Percentiles rank a stretch among this genome's conserved stretches.
Conservation (phyloP, 768 basidiomycete species). For the Hericium erinaceus region DNA sequence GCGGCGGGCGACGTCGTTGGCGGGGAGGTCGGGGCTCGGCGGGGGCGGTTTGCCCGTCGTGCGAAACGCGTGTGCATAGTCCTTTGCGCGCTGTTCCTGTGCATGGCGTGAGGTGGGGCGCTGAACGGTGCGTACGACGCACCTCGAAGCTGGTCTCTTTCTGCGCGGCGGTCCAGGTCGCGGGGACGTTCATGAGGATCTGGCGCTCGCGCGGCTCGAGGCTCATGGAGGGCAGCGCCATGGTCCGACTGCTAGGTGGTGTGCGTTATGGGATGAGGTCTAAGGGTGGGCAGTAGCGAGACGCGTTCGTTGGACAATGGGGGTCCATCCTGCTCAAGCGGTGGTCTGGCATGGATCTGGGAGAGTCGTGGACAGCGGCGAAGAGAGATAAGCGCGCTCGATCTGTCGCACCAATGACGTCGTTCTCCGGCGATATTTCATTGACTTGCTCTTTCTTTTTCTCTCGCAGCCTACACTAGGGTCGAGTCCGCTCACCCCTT, state of each 20-base stretch:
- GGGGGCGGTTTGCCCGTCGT: conserved; percentile 37
- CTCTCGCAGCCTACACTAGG: too few species aligned
- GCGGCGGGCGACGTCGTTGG: conserved; percentile 32
- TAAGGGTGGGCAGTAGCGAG: too few species aligned
- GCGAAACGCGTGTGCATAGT: conserved; percentile 43
- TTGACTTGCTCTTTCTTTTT: too few species aligned
- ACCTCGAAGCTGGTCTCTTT: neutral
- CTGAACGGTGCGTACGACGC: neutral
- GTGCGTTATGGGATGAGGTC: too few species aligned
- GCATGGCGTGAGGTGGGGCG: neutral
- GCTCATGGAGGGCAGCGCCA: neutral
- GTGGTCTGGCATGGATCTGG: too few species aligned
- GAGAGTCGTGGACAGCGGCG: too few species aligned
- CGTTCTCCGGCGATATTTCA: too few species aligned
- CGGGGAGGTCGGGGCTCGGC: conserved; percentile 40
- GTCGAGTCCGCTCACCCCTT: too few species aligned
- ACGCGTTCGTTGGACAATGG: neutral
- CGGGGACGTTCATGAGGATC: neutral
- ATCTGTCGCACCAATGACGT: too few species aligned
- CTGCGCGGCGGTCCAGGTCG: neutral
- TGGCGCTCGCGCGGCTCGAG: neutral
- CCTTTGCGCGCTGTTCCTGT: conserved; percentile 19
- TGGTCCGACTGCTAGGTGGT: too few species aligned
- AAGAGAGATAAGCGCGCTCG: too few species aligned
- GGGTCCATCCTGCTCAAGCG: neutral